phyloP scores from a whole-genome alignment of 169 alveolate species.

The Toxoplasma gondii region DNA sequence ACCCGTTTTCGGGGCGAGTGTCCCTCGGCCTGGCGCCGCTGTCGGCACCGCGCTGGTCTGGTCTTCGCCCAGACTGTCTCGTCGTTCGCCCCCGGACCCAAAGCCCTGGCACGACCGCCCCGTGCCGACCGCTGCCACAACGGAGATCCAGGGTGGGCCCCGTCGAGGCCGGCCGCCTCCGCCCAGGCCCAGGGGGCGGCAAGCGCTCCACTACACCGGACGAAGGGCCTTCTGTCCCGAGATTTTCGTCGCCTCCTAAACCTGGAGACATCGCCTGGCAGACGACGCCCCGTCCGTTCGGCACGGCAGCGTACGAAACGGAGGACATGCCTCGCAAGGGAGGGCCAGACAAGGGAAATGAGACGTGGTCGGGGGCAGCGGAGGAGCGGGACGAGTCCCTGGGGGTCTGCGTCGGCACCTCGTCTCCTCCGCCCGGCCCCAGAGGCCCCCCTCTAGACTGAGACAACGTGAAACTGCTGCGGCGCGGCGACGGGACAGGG shows the following conservation, averaged over 20 bases:
- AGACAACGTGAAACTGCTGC: neutral
- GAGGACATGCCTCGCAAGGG: neutral
- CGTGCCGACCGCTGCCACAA: neutral
- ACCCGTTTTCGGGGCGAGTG: neutral
- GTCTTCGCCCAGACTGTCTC: neutral
- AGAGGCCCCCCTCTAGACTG: neutral
- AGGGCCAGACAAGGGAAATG: neutral
- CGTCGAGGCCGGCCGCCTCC: neutral
- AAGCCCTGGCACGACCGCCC: neutral
- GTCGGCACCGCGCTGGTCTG: neutral
- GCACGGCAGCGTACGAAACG: neutral
- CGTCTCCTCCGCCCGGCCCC: neutral
- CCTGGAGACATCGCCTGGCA: neutral
- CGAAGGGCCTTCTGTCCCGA: neutral
- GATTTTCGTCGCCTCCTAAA: neutral
- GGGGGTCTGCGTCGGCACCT: neutral
- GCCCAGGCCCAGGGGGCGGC: neutral
- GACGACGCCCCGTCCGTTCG: neutral
- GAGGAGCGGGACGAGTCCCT: neutral
- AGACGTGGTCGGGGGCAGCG: neutral
- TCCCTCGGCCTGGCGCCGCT: neutral
- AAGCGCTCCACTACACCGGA: neutral
- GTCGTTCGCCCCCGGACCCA: neutral
- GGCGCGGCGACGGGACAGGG: neutral
- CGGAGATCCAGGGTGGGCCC: neutral